These are phyloP conservation scores for Backusella psychrophila DNA, from an alignment of 192 early-diverging fungal genomes.

Conservation along the genomic window DNA sequence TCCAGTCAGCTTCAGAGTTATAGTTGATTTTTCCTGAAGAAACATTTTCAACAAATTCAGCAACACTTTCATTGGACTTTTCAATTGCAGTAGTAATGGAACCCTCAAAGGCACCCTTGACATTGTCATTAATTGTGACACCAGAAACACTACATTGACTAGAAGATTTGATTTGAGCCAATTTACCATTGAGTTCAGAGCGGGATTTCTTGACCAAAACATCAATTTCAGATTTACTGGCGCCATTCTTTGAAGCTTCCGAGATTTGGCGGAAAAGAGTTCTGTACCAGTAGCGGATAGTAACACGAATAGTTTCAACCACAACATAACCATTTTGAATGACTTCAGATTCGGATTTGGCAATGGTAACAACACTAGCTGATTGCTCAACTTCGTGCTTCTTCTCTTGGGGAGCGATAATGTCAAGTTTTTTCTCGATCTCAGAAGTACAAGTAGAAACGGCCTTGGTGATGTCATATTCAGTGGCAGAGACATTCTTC, in stretches of 20 bases:
- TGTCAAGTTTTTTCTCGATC: not conserved
- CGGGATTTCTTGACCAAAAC: not conserved
- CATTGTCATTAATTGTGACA: not conserved
- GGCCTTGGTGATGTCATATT: not conserved
- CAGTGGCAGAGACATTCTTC: not conserved
- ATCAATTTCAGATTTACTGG: not conserved
- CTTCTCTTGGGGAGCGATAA: not conserved
- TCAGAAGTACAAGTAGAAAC: not conserved
- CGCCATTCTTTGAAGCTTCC: not conserved
- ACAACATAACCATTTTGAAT: not conserved
- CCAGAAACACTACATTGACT: not conserved
- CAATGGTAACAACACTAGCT: not conserved
- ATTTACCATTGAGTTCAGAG: not conserved
- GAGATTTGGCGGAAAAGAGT: not conserved
- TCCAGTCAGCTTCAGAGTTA: not conserved
- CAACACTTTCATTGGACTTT: conserved; percentile 5
- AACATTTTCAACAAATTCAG: not conserved
- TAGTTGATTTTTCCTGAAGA: not conserved
- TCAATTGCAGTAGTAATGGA: not conserved
- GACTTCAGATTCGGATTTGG: not conserved
- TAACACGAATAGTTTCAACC: conserved; percentile 7
- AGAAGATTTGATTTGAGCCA: not conserved
- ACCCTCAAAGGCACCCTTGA: not conserved
- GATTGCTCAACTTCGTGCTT: not conserved
- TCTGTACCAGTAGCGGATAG: conserved; percentile 12